Base-by-base conservation (phyloP, 75 land plant genomes). In the Cupressus sempervirens region DNA sequence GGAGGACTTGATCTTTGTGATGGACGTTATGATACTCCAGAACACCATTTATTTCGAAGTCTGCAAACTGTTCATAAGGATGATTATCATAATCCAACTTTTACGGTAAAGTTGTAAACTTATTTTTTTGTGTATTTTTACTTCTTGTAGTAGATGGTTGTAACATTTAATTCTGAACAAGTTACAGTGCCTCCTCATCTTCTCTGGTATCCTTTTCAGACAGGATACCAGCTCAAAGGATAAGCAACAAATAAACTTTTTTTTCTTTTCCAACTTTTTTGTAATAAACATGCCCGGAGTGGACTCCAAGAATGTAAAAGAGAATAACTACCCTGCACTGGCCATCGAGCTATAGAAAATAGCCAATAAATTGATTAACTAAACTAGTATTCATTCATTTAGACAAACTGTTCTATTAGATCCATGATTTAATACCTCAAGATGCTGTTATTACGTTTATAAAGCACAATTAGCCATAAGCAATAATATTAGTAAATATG, bases 1-100 rank as follows among this genome's bases (percentile, higher is more conserved):
- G 94, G 94, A 34, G 94, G 94, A 14, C 92, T 93, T 38, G 94
- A 93, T 82, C 86, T 93, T 46, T 92, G 93, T 70, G 91, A 88
- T 83, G 94, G 94, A 29, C 90, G 94, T 34, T 93, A 87, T 81
- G 94, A 93, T 82, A 93, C 94, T 30, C 94, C 94, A 29, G 82
- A 76, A 40, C 94, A 93, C 86, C 80, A 87, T 73, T 46, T 93
- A 56, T 93, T 93, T 82, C 85, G 85, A 62, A 87, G 85, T 34
- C 81, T 93, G 65, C 48, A 87, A n/a, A 93, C 92, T 20, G 9
- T 83, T 3, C 91, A 91, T 75, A 86, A 88, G 54, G 89, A 93
- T 82, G 94, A 93, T 72, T 90, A 82, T 85, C 94, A 90, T 81
- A 90, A 93, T 43, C 94, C 92, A 41, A 93, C 89, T 46, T 92